phyloP scores from a whole-genome alignment of 2,329 filamentous ascomycete species.

The Mycosphaerelloides madeirae region DNA sequence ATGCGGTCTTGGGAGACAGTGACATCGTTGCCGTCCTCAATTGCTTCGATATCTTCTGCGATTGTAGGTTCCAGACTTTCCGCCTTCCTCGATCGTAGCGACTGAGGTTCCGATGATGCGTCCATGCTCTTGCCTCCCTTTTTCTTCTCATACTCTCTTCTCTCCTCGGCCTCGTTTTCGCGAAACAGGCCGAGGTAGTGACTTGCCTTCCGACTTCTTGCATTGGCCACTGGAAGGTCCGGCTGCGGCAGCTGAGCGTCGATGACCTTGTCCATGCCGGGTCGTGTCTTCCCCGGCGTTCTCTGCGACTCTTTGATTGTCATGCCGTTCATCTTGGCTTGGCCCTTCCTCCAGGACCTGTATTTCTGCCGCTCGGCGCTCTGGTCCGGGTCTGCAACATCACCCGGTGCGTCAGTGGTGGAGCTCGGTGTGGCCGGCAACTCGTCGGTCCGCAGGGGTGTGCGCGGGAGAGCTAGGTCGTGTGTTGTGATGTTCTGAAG shows the following conservation, averaged over 20 bases:
- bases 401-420: constrained; percentile 5
- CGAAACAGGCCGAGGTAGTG: constrained; percentile 63
- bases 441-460: constrained; percentile 10
- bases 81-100: constrained; percentile 13
- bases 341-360: constrained; percentile 47
- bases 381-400: constrained; percentile 18
- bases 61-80: constrained; percentile 27
- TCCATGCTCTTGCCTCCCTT: constrained; percentile 31
- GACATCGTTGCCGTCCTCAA: constrained; percentile 27
- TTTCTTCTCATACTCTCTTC: constrained; percentile 48
- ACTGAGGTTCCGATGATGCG: constrained; percentile 5
- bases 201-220: constrained; percentile 61
- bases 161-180: constrained; percentile 54
- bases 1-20: constrained; percentile 27
- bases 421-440: constrained; percentile 20
- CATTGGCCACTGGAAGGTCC: constrained; percentile 48
- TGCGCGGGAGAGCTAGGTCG: constrained; percentile 11
- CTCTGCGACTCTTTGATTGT: constrained; percentile 36
- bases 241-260: constrained; percentile 58
- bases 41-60: constrained; percentile 28
- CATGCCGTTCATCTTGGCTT: constrained; percentile 39
- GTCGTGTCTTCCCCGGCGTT: constrained; percentile 27
- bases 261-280: constrained; percentile 56
- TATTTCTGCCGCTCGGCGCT: constrained; percentile 44
- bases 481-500: constrained; percentile 6